Conservation (phyloP, 345 rosid genomes). For the Passiflora organensis region DNA sequence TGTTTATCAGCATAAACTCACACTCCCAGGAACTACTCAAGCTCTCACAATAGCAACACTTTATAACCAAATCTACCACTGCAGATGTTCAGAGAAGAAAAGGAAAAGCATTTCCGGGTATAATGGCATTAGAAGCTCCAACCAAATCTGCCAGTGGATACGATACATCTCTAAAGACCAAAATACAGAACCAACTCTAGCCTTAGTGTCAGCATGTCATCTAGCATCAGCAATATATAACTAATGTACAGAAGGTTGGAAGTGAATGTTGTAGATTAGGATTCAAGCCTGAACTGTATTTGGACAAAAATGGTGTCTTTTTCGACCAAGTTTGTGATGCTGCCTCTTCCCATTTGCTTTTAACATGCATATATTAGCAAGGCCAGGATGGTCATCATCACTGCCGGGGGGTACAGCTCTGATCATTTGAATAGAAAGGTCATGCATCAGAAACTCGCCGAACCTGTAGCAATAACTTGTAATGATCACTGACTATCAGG, state of each 20-base stretch:
- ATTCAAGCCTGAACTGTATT: background rate
- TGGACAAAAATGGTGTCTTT: background rate
- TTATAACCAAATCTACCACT: background rate
- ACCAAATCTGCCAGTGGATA: no score
- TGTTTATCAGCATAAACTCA: no score
- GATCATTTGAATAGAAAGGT: background rate
- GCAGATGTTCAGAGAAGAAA: no score
- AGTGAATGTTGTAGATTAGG: background rate
- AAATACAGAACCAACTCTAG: no score
- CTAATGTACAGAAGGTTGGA: background rate
- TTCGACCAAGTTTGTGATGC: background rate
- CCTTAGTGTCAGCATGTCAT: no score
- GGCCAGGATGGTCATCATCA: background rate
- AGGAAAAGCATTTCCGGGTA: no score
- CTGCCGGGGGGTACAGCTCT: background rate
- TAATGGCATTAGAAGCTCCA: no score
- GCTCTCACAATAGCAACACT: background rate
- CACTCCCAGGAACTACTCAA: no score
- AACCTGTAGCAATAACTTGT: background rate
- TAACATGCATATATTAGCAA: background rate
- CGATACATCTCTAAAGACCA: no score
- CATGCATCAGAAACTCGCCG: constrained; percentile 4
- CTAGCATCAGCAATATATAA: background rate
- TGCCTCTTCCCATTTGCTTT: background rate
- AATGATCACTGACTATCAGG: constrained; percentile 60